Percentiles rank a stretch among this genome's conserved stretches.
Evolutionary conservation across 495 filamentous ascomycete species (phyloP).

Genomic region (Tuber microsphaerosporum): DNA sequence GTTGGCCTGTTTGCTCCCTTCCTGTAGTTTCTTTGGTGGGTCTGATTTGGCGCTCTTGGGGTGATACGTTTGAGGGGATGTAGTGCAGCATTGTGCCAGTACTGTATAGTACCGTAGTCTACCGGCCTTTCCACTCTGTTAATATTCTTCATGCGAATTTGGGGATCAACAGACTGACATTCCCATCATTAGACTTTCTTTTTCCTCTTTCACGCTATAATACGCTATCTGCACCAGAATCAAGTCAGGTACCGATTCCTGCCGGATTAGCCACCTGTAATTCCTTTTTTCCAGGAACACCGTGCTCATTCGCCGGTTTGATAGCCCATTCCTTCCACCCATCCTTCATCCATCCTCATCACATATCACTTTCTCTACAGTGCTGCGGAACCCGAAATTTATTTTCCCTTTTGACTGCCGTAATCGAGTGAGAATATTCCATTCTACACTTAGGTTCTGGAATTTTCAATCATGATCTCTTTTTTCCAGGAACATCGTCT

Average conservation of each 20-base stretch:
- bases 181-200: background rate
- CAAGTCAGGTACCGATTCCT: background rate
- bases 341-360: background rate
- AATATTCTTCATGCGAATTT: background rate
- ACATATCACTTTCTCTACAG: background rate
- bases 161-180: background rate
- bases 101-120: background rate
- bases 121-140: background rate
- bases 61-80: background rate
- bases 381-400: background rate
- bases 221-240: background rate
- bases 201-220: background rate
- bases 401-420: background rate
- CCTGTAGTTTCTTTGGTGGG: background rate
- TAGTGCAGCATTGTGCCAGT: background rate
- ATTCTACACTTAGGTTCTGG: background rate
- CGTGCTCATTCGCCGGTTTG: background rate
- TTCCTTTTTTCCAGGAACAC: slow-evolving; percentile 2
- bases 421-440: slow-evolving; percentile 3
- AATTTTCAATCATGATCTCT: background rate
- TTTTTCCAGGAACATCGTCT: background rate
- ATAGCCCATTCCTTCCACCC: background rate
- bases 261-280: background rate
- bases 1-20: background rate
- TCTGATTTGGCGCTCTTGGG: background rate